Evolutionary conservation across 352 stramenopile genomes (phyloP).

Genomic region (Labyrinthula sp.): DNA sequence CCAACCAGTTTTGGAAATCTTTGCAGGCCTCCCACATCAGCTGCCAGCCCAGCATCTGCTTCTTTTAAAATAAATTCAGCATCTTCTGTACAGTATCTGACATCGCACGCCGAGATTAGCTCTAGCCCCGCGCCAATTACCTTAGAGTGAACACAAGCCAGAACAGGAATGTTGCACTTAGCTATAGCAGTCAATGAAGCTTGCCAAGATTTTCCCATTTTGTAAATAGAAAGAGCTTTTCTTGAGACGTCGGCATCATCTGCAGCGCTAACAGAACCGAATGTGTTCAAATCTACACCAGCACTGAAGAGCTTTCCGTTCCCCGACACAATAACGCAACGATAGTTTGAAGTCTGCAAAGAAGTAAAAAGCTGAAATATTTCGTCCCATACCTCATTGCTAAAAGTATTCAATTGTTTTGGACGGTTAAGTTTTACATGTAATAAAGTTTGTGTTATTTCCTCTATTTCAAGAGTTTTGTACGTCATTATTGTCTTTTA

Average conservation of each 20-base stretch:
- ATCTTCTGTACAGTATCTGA: conserved; percentile 34
- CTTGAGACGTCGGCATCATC: conserved; percentile 18
- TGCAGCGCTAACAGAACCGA: too few relatives aligned
- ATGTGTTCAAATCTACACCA: conserved; percentile 29
- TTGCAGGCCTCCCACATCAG: conserved; percentile 39
- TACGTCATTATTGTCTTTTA: too few relatives aligned
- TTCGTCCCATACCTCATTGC: too few relatives aligned
- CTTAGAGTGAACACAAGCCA: conserved; percentile 34
- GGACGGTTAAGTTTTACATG: too few relatives aligned
- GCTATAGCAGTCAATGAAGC: conserved; percentile 36
- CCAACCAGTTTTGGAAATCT: conserved; percentile 37
- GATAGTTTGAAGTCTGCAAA: too few relatives aligned
- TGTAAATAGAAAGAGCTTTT: conserved; percentile 19
- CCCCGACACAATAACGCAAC: conserved; percentile 33
- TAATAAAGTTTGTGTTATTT: too few relatives aligned
- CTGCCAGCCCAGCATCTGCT: conserved; percentile 38
- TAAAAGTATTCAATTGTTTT: too few relatives aligned
- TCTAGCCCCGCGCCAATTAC: conserved; percentile 37
- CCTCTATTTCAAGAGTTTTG: too few relatives aligned
- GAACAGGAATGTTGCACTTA: conserved; percentile 34
- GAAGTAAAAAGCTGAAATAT: too few relatives aligned
- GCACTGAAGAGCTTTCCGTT: conserved; percentile 31
- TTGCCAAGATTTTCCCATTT: conserved; percentile 31
- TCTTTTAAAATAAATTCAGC: conserved; percentile 37
- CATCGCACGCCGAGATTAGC: conserved; percentile 37